These are phyloP conservation scores for Fraxinus dipetala DNA, from an alignment of 305 asterid genomes.

Conservation along the genomic window DNA sequence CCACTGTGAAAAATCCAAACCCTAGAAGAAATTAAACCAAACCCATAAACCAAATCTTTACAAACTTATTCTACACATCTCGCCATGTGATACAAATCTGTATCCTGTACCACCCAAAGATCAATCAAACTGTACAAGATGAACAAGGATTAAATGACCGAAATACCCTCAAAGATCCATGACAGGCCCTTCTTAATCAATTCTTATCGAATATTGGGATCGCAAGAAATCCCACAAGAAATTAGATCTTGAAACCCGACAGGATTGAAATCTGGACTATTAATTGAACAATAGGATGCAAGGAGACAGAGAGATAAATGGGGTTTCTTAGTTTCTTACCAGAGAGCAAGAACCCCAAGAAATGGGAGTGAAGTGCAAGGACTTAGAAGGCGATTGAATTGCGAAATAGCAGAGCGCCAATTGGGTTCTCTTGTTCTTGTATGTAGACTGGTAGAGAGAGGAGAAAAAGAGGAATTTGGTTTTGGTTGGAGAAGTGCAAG, in stretches of 20 bases:
- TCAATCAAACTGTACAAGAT: constrained; percentile 3
- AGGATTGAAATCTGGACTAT: background rate
- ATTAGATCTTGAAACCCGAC: background rate
- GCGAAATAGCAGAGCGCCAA: background rate
- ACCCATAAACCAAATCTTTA: background rate
- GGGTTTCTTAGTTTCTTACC: constrained; percentile 27
- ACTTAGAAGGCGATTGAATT: background rate
- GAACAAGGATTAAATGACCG: background rate
- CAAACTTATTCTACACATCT: background rate
- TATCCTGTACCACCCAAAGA: constrained; percentile 4
- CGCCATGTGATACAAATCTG: background rate
- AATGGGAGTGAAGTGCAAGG: background rate
- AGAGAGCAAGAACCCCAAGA: constrained; percentile 45
- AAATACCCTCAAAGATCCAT: constrained; percentile 13
- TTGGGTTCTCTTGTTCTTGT: background rate
- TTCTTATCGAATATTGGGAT: background rate
- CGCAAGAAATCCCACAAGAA: background rate
- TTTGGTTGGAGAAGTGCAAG: constrained; percentile 32
- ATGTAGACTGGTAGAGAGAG: background rate
- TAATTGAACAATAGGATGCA: background rate
- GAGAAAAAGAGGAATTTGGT: background rate
- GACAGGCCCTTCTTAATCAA: background rate
- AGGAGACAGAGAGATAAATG: background rate
- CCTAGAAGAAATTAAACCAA: background rate
- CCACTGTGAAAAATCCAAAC: background rate